Conservation (phyloP, 1,139 yeast species). For the Kazachstania sp. region DNA sequence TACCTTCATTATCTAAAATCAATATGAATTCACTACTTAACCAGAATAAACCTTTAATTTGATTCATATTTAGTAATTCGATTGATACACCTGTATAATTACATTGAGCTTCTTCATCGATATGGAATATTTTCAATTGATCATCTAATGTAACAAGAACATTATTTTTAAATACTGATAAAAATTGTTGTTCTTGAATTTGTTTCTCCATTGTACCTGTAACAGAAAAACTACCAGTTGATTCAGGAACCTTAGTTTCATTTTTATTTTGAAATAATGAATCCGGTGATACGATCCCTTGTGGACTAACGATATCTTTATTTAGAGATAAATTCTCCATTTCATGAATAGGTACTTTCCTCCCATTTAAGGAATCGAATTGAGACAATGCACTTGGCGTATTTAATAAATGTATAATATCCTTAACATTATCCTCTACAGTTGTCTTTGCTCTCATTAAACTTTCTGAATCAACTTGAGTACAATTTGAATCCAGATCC, state of each 20-base stretch:
- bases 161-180: constrained; percentile 18
- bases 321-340: constrained; percentile 16
- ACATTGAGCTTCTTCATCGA: constrained; percentile 18
- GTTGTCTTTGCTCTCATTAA: constrained; percentile 19
- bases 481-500: not conserved
- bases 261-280: not conserved
- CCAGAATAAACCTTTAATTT: constrained; percentile 18
- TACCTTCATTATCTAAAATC: constrained; percentile 17
- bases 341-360: constrained; percentile 17
- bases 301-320: not conserved
- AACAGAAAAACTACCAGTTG: not conserved
- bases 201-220: not conserved
- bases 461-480: not conserved
- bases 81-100: constrained; percentile 7
- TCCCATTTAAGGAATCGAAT: constrained; percentile 20
- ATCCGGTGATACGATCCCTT: not conserved
- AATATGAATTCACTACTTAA: constrained; percentile 16
- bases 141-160: constrained; percentile 19
- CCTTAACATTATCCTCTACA: constrained; percentile 30
- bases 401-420: constrained; percentile 30
- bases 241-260: not conserved
- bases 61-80: constrained; percentile 1
- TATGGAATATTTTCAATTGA: constrained; percentile 15
- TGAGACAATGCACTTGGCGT: constrained; percentile 24
- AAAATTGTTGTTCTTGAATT: constrained; percentile 1